phyloP scores from a whole-genome alignment of 805 yeast genomes.

The Candida ovalis region DNA sequence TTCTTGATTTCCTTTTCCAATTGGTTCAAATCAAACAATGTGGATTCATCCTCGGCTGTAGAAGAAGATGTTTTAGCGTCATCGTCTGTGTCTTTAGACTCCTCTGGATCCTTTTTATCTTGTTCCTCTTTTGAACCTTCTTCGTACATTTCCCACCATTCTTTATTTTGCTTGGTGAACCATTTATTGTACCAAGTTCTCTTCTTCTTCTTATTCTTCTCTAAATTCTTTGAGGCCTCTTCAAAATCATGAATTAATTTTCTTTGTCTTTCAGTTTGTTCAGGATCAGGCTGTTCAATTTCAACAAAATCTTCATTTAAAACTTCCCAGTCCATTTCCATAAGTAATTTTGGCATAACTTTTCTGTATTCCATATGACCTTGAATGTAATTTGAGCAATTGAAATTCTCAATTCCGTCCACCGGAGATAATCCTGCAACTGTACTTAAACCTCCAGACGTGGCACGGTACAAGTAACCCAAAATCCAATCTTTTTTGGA shows the following conservation, averaged over 20 bases:
- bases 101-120: slow-evolving; percentile 17
- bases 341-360: slow-evolving; percentile 80
- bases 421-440: slow-evolving; percentile 88
- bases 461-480: slow-evolving; percentile 92
- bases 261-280: slow-evolving; percentile 76
- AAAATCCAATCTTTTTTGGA: slow-evolving; percentile 93
- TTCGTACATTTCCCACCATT: slow-evolving; percentile 56
- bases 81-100: slow-evolving; percentile 8
- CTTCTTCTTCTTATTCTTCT: slow-evolving; percentile 44
- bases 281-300: slow-evolving; percentile 94
- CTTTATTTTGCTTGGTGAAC: slow-evolving; percentile 45
- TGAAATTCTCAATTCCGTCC: slow-evolving; percentile 74
- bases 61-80: background rate
- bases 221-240: slow-evolving; percentile 54
- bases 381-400: slow-evolving; percentile 80
- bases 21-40: slow-evolving; percentile 42
- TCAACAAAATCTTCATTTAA: slow-evolving; percentile 89
- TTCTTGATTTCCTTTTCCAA: slow-evolving; percentile 40
- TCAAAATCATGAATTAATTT: slow-evolving; percentile 82
- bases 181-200: slow-evolving; percentile 41
- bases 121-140: slow-evolving; percentile 34
- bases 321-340: slow-evolving; percentile 71
- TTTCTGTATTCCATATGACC: slow-evolving; percentile 98
- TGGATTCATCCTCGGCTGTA: background rate
- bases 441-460: slow-evolving; percentile 89